Percentiles rank a stretch among this genome's conserved stretches.
phyloP scores from a whole-genome alignment of 1,284 basidiomycete genomes.

The Malassezia obtusa region DNA sequence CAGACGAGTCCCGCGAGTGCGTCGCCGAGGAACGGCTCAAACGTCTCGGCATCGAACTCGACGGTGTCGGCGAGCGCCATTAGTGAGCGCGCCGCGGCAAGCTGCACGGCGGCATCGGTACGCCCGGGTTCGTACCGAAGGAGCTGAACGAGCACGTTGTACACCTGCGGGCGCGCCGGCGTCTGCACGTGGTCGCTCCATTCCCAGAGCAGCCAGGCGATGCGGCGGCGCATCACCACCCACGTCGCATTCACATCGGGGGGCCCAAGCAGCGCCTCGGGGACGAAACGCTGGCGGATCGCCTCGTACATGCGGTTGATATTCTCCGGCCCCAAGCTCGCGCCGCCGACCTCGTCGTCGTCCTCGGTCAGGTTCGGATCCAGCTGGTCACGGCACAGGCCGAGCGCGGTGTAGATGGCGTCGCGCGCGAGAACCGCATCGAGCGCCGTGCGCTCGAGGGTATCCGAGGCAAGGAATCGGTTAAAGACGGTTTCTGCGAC shows the following conservation, averaged over 20 bases:
- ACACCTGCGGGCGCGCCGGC: constrained; percentile 24
- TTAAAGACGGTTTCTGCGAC: constrained; percentile 37
- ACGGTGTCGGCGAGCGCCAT: constrained; percentile 38
- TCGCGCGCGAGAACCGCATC: constrained; percentile 33
- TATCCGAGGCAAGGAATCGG: constrained; percentile 23
- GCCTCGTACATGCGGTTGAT: constrained; percentile 25
- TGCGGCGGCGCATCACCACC: constrained; percentile 36
- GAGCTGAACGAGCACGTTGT: constrained; percentile 34
- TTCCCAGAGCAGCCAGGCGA: constrained; percentile 37
- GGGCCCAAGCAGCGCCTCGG: constrained; percentile 26
- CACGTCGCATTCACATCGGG: constrained; percentile 20
- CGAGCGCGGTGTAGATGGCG: constrained; percentile 39
- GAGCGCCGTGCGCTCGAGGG: constrained; percentile 15
- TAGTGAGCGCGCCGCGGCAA: constrained; percentile 36
- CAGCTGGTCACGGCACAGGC: constrained; percentile 32
- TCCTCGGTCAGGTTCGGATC: constrained; percentile 18
- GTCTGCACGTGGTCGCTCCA: constrained; percentile 38
- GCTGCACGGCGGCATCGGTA: constrained; percentile 39
- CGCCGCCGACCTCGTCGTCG: constrained; percentile 16
- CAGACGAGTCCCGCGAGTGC: constrained; percentile 30
- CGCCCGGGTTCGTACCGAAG: constrained; percentile 22
- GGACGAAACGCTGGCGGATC: constrained; percentile 26
- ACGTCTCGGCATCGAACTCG: constrained; percentile 40
- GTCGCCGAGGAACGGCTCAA: constrained; percentile 32
- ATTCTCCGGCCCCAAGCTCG: constrained; percentile 10